Evolutionary conservation across 805 yeast species (phyloP).

Genomic region (Ogataea salicorniae): DNA sequence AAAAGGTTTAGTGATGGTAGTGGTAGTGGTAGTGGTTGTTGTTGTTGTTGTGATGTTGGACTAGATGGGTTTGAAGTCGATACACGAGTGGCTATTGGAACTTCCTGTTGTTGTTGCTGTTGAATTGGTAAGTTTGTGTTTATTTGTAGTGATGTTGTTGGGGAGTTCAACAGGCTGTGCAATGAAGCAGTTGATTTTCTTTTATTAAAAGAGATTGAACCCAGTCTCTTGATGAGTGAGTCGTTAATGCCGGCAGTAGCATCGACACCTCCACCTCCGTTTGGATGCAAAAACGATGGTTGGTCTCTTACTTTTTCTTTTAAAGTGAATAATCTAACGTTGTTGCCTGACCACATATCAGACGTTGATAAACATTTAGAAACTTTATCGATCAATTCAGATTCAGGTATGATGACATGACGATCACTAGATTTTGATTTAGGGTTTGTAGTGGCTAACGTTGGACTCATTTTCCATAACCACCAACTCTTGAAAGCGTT

Average conservation of each 20-base stretch:
- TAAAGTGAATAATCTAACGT: conserved; percentile 39
- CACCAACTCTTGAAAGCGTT: conserved; percentile 32
- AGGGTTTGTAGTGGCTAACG: background rate
- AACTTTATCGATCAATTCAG: conserved; percentile 6
- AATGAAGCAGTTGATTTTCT: conserved; percentile 23
- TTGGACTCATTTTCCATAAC: conserved; percentile 23
- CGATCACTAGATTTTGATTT: background rate
- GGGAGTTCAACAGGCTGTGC: conserved; percentile 11
- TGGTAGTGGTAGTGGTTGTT: background rate
- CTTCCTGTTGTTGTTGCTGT: background rate
- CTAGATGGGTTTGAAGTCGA: conserved; percentile 1
- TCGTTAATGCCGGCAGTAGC: conserved; percentile 23
- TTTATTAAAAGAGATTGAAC: conserved; percentile 34
- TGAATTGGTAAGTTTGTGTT: conserved; percentile 1
- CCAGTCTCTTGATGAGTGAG: conserved; percentile 42
- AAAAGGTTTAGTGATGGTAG: conserved; percentile 4
- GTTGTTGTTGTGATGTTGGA: background rate
- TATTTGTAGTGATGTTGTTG: conserved; percentile 29
- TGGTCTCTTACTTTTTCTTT: conserved; percentile 12
- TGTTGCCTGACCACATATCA: conserved; percentile 43
- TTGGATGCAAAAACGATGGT: conserved; percentile 31
- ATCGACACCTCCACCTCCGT: conserved; percentile 26
- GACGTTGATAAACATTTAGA: conserved; percentile 13
- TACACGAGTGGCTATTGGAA: no score
- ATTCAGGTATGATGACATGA: background rate